Evolutionary conservation across 1,284 basidiomycete species (phyloP), one percentile per base, ranked within the genome.

Genomic region (Pyrrhoderma lamaoense): DNA sequence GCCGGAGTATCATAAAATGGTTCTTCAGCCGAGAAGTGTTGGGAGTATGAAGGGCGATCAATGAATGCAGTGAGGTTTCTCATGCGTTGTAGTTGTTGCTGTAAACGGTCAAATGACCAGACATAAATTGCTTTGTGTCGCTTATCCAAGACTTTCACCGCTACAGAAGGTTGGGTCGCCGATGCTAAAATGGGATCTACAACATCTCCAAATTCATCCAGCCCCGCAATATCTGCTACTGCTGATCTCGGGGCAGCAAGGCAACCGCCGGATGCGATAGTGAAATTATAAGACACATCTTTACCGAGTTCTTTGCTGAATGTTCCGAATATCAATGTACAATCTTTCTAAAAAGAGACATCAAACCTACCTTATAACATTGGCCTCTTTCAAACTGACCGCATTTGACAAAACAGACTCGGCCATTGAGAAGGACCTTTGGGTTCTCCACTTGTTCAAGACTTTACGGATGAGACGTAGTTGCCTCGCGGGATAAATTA

Each of bases 191-290:
- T 75, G 2, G 85, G 80, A 65, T 93, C 89, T 18, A 85, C 79
- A n/a, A 92, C 88, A 59, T 96, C 93, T 25, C 94, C 94, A 63
- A 96, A 91, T 62, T 93, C 88, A 65, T 91, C 86, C 37, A 97
- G 70, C 2, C 91, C 91, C 21, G 88, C 88, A 55, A 93, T 87
- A 22, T 85, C 83, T 62, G 93, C 93, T 38, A 93, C 76, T 2
- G 86, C 84, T 14, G 93, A 96, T 14, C 74, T 76, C 3, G 93
- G 91, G 2, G 84, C 79, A 42, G 87, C 84, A 16, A 93, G 71
- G 5, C 85, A 79, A 18, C 87, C 88, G 42, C 88, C 89, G 45
- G 93, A 84, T 21, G 90, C 81, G 44, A 96, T 80, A 2, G 86
- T 85, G 62, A 96, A 95, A 67, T 99, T 97, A 67, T 94, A 98